Base-by-base conservation (phyloP, 1,284 basidiomycete genomes). In the Peniophora sp. region DNA sequence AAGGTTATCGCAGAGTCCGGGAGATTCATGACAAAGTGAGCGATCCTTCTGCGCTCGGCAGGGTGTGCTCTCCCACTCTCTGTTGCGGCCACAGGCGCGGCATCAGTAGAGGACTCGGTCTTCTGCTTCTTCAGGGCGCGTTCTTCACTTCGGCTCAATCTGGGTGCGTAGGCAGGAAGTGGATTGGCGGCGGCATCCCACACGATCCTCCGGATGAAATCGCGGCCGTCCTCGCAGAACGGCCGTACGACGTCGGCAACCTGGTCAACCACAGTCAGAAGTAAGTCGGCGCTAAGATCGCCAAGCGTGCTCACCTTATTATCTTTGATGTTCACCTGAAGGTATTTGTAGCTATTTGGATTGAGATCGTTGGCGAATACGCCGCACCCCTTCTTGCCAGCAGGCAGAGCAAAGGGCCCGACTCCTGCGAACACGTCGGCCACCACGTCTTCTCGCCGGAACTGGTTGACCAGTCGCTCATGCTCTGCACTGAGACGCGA, bases 371-470 rank as follows among this genome's bases (percentile, higher is more conserved):
- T 99, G 16, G 90, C 94, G 27, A 95, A 70, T 0, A 99, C 90
- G 3, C 79, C 85, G 59, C 89, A 91, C 1, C 92, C 90, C 59
- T 89, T 91, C 70, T 87, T 95, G 0, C 86, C 95, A 0, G 94
- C 90, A 1, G 97, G 97, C 9, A 99, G 70, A 1, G 92, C 90
- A 65, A 99, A 99, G 0, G 97, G 97, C 0, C 97, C 97, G 0
- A 99, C 95, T 12, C 97, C 97, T 1, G 97, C 97, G 69, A 99
- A 97, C 20, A 92, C 93, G 65, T 99, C 97, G 0, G 84, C 91
- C 17, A 98, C 75, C 14, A 91, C 82, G 51, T 94, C 87, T 17
- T 81, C 74, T 0, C 82, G 77, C 22, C 74, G 64, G 65, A 97
- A 89, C 20, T 72, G 56, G 17, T 76, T 65, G 38, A 97, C 85